phyloP scores from a whole-genome alignment of 441 rosid genomes.

The Gossypium schwendimanii region DNA sequence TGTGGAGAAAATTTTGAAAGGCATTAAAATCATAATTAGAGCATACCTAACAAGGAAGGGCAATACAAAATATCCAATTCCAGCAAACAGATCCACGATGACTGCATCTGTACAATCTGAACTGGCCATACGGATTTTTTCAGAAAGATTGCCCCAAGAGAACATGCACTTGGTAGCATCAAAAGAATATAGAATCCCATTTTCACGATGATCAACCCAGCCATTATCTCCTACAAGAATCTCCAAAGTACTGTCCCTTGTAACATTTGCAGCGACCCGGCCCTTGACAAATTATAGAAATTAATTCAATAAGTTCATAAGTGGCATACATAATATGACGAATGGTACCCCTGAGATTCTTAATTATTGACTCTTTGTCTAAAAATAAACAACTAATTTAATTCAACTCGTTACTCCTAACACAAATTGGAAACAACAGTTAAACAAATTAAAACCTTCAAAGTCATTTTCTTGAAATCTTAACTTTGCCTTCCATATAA shows the following conservation, averaged over 20 bases:
- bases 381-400: neutral
- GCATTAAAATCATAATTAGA: neutral
- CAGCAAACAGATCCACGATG: slow-evolving; percentile 84
- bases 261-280: slow-evolving; percentile 66
- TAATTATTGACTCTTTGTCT: neutral
- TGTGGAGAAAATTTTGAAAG: neutral
- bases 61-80: slow-evolving; percentile 82
- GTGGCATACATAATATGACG: neutral
- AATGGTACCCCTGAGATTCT: neutral
- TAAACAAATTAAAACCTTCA: neutral
- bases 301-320: slow-evolving; percentile 8
- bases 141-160: slow-evolving; percentile 96
- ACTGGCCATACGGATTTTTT: slow-evolving; percentile 84
- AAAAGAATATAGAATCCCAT: slow-evolving; percentile 77
- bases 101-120: slow-evolving; percentile 57
- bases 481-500: neutral
- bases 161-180: slow-evolving; percentile 93
- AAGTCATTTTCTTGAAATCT: neutral
- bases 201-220: slow-evolving; percentile 84
- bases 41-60: slow-evolving; percentile 86
- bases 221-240: slow-evolving; percentile 79
- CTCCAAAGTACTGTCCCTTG: slow-evolving; percentile 77
- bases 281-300: slow-evolving; percentile 46
- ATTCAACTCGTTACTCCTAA: neutral
- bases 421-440: neutral